Evolutionary conservation across 495 filamentous ascomycete genomes (phyloP).

Genomic region (Beverwykella pulmonaria): DNA sequence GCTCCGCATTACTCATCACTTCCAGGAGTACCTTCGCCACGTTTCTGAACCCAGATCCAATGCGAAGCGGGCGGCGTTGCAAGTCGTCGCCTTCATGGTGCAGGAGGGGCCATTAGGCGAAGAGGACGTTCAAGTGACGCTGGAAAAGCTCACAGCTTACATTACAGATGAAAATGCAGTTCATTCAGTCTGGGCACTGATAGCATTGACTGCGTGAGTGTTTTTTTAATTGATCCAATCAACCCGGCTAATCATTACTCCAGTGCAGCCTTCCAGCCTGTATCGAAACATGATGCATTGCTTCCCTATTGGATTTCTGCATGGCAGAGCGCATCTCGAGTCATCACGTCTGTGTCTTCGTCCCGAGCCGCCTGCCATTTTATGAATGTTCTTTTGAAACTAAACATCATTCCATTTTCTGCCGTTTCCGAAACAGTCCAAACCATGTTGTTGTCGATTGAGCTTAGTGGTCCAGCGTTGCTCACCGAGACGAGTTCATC

Average conservation of each 20-base stretch:
- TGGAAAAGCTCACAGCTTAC: slow-evolving; percentile 54
- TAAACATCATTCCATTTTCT: slow-evolving; percentile 36
- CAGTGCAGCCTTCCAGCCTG: slow-evolving; percentile 54
- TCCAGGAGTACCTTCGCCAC: slow-evolving; percentile 52
- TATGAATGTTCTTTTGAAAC: slow-evolving; percentile 63
- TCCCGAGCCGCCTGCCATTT: slow-evolving; percentile 82
- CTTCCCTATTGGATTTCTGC: slow-evolving; percentile 65
- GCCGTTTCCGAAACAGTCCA: slow-evolving; percentile 60
- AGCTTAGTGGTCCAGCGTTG: slow-evolving; percentile 76
- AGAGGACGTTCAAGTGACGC: slow-evolving; percentile 46
- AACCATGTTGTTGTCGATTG: slow-evolving; percentile 70
- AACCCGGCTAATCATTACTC: slow-evolving; percentile 41
- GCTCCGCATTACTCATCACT: slow-evolving; percentile 55
- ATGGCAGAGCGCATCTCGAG: slow-evolving; percentile 74
- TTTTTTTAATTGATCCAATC: slow-evolving; percentile 17
- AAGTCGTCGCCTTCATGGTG: slow-evolving; percentile 75
- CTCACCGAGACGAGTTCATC: slow-evolving; percentile 78
- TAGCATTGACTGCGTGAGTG: slow-evolving; percentile 49
- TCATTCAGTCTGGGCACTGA: slow-evolving; percentile 62
- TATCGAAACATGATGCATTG: slow-evolving; percentile 42
- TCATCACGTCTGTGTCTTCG: slow-evolving; percentile 66
- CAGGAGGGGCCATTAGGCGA: slow-evolving; percentile 49
- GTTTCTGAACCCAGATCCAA: slow-evolving; percentile 49
- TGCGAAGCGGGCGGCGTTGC: slow-evolving; percentile 58
- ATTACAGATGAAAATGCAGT: slow-evolving; percentile 60